phyloP scores from a whole-genome alignment of 768 basidiomycete genomes.

The Lactarius sanguifluus region DNA sequence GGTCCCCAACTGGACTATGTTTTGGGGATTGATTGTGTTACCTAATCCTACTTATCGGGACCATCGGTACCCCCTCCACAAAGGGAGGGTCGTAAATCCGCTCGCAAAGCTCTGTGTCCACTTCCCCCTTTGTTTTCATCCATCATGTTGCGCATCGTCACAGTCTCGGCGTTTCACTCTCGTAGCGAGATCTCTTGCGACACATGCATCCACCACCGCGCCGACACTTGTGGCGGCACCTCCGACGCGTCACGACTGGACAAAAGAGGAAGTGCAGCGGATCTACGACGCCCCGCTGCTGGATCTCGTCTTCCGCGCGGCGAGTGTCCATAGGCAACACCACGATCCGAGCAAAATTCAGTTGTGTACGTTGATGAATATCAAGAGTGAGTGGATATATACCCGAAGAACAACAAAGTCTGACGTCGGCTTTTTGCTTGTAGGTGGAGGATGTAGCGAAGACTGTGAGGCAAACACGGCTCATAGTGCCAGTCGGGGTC shows the following conservation, averaged over 20 bases:
- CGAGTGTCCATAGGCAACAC: slow-evolving; percentile 77
- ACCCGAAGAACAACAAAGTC: slow-evolving; percentile 26
- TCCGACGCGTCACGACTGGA: slow-evolving; percentile 64
- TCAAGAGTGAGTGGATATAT: slow-evolving; percentile 74
- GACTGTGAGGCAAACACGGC: slow-evolving; percentile 62
- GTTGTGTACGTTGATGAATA: slow-evolving; percentile 97
- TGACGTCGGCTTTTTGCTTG: slow-evolving; percentile 20
- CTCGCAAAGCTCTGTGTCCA: neutral
- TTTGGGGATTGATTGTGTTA: neutral
- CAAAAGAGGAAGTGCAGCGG: slow-evolving; percentile 73
- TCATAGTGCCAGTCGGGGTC: slow-evolving; percentile 16
- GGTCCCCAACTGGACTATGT: neutral
- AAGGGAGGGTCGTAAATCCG: neutral
- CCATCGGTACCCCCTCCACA: neutral
- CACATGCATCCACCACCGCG: slow-evolving; percentile 45
- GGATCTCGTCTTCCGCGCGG: slow-evolving; percentile 85
- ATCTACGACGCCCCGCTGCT: slow-evolving; percentile 87
- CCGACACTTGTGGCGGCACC: slow-evolving; percentile 28
- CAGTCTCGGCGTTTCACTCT: slow-evolving; percentile 28
- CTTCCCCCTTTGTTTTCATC: neutral
- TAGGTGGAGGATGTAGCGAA: slow-evolving; percentile 94
- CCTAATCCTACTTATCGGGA: neutral
- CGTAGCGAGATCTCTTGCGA: slow-evolving; percentile 57
- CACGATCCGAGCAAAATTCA: slow-evolving; percentile 92
- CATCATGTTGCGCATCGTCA: slow-evolving; percentile 43